Percentiles rank a stretch among this genome's conserved stretches.
Conservation (phyloP, 2,329 filamentous ascomycete species). For the Chaetomium olivaceum region DNA sequence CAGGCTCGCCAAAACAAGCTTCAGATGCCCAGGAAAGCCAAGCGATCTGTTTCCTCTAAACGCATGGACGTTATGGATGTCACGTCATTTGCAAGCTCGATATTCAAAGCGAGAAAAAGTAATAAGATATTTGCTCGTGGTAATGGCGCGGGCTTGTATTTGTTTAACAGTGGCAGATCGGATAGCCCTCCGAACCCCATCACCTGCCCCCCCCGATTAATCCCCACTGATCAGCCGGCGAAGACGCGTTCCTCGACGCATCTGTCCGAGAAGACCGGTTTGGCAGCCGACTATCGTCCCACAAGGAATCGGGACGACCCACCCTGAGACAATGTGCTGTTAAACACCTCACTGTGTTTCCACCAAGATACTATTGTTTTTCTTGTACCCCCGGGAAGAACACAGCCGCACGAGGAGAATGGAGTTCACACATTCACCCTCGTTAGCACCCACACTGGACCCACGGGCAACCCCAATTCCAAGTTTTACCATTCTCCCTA, state of each 20-base stretch:
- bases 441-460: neutral
- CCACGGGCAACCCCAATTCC: slow-evolving; percentile 7
- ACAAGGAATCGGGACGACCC: neutral
- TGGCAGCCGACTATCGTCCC: neutral
- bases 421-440: neutral
- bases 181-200: neutral
- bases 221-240: slow-evolving; percentile 9
- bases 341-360: neutral
- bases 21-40: slow-evolving; percentile 22
- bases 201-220: neutral
- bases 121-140: neutral
- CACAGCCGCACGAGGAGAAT: neutral
- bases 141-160: neutral
- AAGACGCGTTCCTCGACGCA: neutral
- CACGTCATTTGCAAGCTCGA: neutral
- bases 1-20: slow-evolving; percentile 19
- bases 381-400: neutral
- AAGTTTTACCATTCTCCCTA: slow-evolving; percentile 17
- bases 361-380: neutral
- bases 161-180: neutral
- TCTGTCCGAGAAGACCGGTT: neutral
- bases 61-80: neutral
- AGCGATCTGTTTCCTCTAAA: slow-evolving; percentile 7
- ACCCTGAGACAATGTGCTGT: neutral
- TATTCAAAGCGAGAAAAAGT: neutral